Percentiles rank a stretch among this genome's conserved stretches.
Conservation (phyloP, 1,139 yeast species). For the Yamadazyma siamensis region DNA sequence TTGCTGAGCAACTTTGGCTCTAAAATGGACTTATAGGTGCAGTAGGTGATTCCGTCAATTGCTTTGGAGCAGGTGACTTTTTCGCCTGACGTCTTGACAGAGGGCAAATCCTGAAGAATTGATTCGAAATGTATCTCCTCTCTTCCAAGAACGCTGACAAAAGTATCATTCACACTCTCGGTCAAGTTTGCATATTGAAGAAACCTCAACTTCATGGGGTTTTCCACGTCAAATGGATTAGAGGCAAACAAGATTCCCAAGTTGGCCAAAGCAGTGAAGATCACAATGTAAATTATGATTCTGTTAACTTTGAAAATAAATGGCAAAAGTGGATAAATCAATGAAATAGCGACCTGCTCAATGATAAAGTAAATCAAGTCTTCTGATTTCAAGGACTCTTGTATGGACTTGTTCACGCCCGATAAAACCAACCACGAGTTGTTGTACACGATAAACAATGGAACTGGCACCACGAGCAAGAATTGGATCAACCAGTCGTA, state of each 20-base stretch:
- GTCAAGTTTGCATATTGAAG: slow-evolving; percentile 53
- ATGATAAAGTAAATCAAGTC: slow-evolving; percentile 45
- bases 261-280: slow-evolving; percentile 30
- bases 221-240: slow-evolving; percentile 52
- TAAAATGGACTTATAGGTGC: slow-evolving; percentile 49
- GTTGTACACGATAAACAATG: slow-evolving; percentile 49
- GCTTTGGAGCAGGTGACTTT: slow-evolving; percentile 30
- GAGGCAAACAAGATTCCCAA: slow-evolving; percentile 36
- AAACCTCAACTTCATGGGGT: slow-evolving; percentile 71
- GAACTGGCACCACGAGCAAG: slow-evolving; percentile 62
- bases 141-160: slow-evolving; percentile 52
- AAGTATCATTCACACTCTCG: slow-evolving; percentile 23
- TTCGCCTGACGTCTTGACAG: slow-evolving; percentile 39
- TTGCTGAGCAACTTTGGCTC: slow-evolving; percentile 52
- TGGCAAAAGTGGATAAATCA: slow-evolving; percentile 63
- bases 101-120: slow-evolving; percentile 60
- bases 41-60: slow-evolving; percentile 48
- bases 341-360: slow-evolving; percentile 27
- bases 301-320: slow-evolving; percentile 68
- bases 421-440: slow-evolving; percentile 54
- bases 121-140: slow-evolving; percentile 34
- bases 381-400: slow-evolving; percentile 55
- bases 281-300: slow-evolving; percentile 34
- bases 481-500: slow-evolving; percentile 85
- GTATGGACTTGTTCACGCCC: slow-evolving; percentile 66